Base-by-base conservation (phyloP, 1,284 basidiomycete genomes). In the Coriolopsis trogii region DNA sequence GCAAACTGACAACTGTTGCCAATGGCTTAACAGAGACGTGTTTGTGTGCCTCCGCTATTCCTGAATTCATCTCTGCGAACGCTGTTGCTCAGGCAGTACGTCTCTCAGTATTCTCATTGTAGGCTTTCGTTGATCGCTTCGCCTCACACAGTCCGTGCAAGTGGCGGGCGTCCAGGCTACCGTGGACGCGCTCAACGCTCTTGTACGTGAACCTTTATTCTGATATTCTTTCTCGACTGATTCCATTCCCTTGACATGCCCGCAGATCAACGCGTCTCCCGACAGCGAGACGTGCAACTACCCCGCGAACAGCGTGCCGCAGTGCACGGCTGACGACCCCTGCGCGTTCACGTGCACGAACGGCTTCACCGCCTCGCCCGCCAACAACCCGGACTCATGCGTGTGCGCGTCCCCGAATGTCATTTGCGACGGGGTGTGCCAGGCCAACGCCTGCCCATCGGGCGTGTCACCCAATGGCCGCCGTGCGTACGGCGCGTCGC, bases 351-450 rank as follows among this genome's bases (percentile, higher is more conserved):
- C 58, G 0, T 80, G 78, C 69, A 73, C 62, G 29, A 68, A 79
- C 55, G 77, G 77, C 55, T 79, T 63, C 42, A 53, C 54, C 2
- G 53, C 64, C 12, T 70, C 63, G 16, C 71, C 73, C 4, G 61
- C 34, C 56, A 59, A 40, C 63, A 66, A 52, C 20, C 64, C 63
- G 9, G 72, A 60, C 0, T 46, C 58, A 8, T 81, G 78, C 58
- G 63, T 72, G 23, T 81, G 79, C 63, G 38, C 59, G 2, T 49
- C 63, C 26, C 77, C 77, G 0, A 65, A 67, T 49, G 71, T 59
- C 3, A 70, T 75, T 44, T 81, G 79, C 60, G 78, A 79, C 51
- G 78, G 76, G n/a, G 65, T 73, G 34, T 81, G 78, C 49, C 21
- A 60, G 18, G 70, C 65, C 62, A 63, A 65, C 8, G 63, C 63